Conservation (phyloP, 2,329 filamentous ascomycete genomes). For the Westerdykella sp. region DNA sequence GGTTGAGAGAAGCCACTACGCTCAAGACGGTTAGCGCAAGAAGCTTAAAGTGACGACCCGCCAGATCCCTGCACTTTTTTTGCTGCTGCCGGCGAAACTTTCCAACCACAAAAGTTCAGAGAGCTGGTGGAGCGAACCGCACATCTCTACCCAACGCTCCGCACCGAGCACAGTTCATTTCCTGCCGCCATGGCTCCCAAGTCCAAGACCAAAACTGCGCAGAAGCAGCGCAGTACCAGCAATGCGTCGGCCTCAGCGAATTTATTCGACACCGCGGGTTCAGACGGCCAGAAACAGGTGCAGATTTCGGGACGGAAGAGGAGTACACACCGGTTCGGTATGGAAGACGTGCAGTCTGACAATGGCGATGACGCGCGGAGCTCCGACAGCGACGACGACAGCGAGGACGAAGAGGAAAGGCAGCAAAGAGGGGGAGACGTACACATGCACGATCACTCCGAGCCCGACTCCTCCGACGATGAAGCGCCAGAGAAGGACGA, state of each 20-base stretch:
- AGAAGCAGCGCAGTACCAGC: conserved; percentile 17
- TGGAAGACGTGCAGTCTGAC: too few relatives aligned
- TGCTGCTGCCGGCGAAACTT: conserved; percentile 2
- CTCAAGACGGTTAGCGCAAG: neutral
- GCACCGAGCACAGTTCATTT: conserved; percentile 10
- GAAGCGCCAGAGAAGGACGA: conserved; percentile 61
- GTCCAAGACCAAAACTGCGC: conserved; percentile 11
- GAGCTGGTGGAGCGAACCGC: conserved; percentile 5
- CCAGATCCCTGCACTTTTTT: conserved; percentile 31
- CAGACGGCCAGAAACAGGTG: too few relatives aligned
- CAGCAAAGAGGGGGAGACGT: conserved; percentile 10
- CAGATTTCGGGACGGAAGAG: too few relatives aligned
- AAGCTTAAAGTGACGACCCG: neutral
- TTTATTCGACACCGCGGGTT: conserved; percentile 7
- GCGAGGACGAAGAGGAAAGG: conserved; percentile 14
- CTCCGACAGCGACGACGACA: conserved; percentile 5
- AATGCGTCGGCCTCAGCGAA: conserved; percentile 9
- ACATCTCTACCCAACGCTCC: conserved; percentile 16
- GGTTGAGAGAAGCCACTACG: too few relatives aligned
- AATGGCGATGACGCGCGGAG: too few relatives aligned
- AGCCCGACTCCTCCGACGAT: conserved; percentile 5
- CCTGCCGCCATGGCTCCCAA: conserved; percentile 24
- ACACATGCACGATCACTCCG: too few relatives aligned
- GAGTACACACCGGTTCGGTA: too few relatives aligned
- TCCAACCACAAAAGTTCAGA: too few relatives aligned